These are phyloP conservation scores for Lactuca sativa DNA, from an alignment of 129 eudicot species.

Conservation along the genomic window DNA sequence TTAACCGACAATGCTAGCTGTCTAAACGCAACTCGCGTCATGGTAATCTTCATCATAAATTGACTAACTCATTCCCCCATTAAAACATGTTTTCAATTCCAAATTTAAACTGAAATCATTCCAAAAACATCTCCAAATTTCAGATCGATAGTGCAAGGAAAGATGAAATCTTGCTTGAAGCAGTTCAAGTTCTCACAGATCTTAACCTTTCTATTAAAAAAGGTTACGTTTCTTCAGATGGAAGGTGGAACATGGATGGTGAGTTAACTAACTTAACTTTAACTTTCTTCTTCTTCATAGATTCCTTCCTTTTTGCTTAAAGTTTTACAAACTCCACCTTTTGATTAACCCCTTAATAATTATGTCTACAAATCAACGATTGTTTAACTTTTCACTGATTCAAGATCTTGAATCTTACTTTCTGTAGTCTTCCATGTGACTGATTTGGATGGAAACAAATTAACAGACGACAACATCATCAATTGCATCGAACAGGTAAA, in stretches of 20 bases:
- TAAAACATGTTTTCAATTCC: neutral
- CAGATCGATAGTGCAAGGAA: slow-evolving; percentile 92
- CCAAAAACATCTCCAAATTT: neutral
- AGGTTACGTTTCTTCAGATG: slow-evolving; percentile 91
- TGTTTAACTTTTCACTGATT: slow-evolving; percentile 23
- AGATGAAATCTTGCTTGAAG: slow-evolving; percentile 86
- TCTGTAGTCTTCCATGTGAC: slow-evolving; percentile 92
- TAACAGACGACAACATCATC: slow-evolving; percentile 69
- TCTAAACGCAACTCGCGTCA: slow-evolving; percentile 63
- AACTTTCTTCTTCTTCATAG: neutral
- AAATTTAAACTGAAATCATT: neutral
- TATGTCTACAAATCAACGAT: neutral
- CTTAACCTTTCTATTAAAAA: slow-evolving; percentile 82
- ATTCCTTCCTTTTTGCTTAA: neutral
- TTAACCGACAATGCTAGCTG: slow-evolving; percentile 89
- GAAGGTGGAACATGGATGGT: slow-evolving; percentile 99
- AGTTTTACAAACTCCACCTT: too few relatives aligned
- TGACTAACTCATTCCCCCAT: neutral
- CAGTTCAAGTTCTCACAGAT: slow-evolving; percentile 90
- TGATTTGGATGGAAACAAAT: slow-evolving; percentile 69
- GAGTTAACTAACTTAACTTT: slow-evolving; percentile 1
- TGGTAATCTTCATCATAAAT: slow-evolving; percentile 45
- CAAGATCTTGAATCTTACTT: slow-evolving; percentile 16
- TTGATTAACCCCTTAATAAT: slow-evolving; percentile 12
- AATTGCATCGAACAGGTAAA: slow-evolving; percentile 66